These are phyloP conservation scores for Phaffomyces thermotolerans DNA, from an alignment of 805 yeast species.

Conservation along the genomic window DNA sequence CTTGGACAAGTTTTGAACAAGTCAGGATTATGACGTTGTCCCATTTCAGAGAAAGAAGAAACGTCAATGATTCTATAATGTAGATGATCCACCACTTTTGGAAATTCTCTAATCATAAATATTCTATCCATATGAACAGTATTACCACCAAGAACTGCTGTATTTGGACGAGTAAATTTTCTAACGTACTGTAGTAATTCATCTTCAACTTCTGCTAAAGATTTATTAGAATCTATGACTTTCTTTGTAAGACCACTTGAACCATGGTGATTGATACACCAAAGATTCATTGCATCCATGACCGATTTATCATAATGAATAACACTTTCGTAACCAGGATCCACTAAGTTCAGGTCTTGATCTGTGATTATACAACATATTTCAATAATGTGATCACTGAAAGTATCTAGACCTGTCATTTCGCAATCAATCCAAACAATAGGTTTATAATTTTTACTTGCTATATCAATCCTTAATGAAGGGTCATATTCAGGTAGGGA, in stretches of 20 bases:
- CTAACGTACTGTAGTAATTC: constrained; percentile 59
- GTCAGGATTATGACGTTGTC: constrained; percentile 66
- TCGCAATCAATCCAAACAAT: constrained; percentile 97
- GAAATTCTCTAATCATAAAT: constrained; percentile 80
- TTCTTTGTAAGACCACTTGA: constrained; percentile 65
- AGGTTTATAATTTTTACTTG: constrained; percentile 25
- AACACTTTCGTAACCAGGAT: constrained; percentile 77
- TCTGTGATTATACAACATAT: constrained; percentile 89
- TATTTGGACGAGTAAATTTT: constrained; percentile 42
- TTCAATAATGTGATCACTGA: constrained; percentile 80
- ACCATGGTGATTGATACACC: constrained; percentile 85
- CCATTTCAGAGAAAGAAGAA: constrained; percentile 75
- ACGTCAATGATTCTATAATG: constrained; percentile 87
- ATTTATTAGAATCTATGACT: constrained; percentile 48
- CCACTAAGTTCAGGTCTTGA: constrained; percentile 64
- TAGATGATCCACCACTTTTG: constrained; percentile 43
- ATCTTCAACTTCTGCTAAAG: constrained; percentile 52
- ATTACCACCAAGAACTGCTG: constrained; percentile 85
- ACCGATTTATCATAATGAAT: constrained; percentile 56
- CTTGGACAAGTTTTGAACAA: constrained; percentile 50
- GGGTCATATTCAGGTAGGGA: constrained; percentile 15
- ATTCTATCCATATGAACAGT: constrained; percentile 86
- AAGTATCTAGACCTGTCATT: constrained; percentile 91
- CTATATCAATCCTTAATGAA: constrained; percentile 4
- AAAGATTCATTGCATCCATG: constrained; percentile 72